These are phyloP conservation scores for Xylaria polymorpha DNA, from an alignment of 2,329 filamentous ascomycete species.

Conservation along the genomic window DNA sequence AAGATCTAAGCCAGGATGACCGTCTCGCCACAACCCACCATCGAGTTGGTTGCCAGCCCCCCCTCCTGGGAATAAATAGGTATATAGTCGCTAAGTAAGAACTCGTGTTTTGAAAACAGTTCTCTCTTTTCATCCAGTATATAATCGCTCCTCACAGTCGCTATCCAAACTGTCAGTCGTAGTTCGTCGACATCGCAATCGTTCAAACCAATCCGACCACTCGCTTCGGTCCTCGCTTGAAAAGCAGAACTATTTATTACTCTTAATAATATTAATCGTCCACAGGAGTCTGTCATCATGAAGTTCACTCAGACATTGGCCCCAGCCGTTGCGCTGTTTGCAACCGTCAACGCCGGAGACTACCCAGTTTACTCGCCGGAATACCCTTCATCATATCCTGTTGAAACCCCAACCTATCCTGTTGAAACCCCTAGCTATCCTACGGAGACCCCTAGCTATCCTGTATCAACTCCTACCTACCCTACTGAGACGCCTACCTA, in stretches of 20 bases:
- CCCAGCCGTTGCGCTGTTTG: conserved; percentile 50
- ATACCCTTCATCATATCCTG: conserved; percentile 23
- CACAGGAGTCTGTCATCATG: conserved; percentile 49
- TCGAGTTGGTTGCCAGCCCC: conserved; percentile 36
- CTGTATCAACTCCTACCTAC: conserved; percentile 15
- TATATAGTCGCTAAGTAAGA: conserved; percentile 38
- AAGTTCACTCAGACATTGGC: conserved; percentile 51
- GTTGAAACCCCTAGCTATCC: conserved; percentile 30
- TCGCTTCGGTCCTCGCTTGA: conserved; percentile 42
- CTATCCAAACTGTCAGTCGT: conserved; percentile 42
- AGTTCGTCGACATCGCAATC: conserved; percentile 32
- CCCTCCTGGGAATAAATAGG: conserved; percentile 38
- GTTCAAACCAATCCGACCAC: conserved; percentile 30
- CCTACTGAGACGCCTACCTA: too few species aligned
- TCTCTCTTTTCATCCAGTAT: conserved; percentile 37
- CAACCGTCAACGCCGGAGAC: conserved; percentile 44
- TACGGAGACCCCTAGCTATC: conserved; percentile 18
- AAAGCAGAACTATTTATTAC: conserved; percentile 38
- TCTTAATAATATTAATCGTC: conserved; percentile 43
- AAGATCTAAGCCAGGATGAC: conserved; percentile 32
- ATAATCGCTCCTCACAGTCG: conserved; percentile 45
- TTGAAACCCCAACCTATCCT: too few species aligned
- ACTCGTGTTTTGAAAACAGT: conserved; percentile 31
- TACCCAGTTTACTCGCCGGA: conserved; percentile 22
- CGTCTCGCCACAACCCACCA: conserved; percentile 41